Conservation (phyloP, 768 basidiomycete genomes). For the Nidularia pulvinata region DNA sequence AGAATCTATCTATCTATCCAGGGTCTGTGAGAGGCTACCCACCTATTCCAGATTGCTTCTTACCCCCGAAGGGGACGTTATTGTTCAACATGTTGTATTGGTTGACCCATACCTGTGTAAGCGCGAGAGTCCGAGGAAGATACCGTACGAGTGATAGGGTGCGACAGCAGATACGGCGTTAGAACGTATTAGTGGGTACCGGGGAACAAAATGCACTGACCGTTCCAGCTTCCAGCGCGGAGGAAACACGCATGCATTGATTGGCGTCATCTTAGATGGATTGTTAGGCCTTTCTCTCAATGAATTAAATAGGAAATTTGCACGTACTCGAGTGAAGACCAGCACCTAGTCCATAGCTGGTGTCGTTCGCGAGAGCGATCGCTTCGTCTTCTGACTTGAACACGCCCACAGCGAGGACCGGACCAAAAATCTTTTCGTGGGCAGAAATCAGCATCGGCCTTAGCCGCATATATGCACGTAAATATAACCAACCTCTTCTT, state of each 20-base stretch:
- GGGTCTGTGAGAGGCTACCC: constrained; percentile 13
- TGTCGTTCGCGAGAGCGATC: constrained; percentile 82
- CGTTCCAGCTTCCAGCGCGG: constrained; percentile 86
- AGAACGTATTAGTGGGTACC: not conserved
- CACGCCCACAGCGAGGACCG: constrained; percentile 80
- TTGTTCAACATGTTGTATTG: constrained; percentile 83
- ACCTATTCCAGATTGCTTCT: constrained; percentile 91
- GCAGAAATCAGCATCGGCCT: constrained; percentile 4
- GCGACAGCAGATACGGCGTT: not conserved
- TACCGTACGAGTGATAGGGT: constrained; percentile 2
- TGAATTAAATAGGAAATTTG: no score
- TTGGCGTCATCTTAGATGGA: constrained; percentile 62
- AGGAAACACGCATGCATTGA: constrained; percentile 89
- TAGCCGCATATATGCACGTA: not conserved
- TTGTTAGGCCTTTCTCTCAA: no score
- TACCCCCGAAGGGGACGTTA: constrained; percentile 95
- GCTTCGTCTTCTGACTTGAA: constrained; percentile 91
- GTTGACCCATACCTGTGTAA: constrained; percentile 83
- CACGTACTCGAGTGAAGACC: constrained; percentile 84
- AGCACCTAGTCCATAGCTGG: constrained; percentile 89
- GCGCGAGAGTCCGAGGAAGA: not conserved
- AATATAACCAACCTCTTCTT: constrained; percentile 59
- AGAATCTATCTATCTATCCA: not conserved
- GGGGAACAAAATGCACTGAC: constrained; percentile 37
- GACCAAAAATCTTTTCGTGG: constrained; percentile 82